Conservation (phyloP, 225 moss, liverwort and hornwort genomes). For the Antitrichia curtipendula region DNA sequence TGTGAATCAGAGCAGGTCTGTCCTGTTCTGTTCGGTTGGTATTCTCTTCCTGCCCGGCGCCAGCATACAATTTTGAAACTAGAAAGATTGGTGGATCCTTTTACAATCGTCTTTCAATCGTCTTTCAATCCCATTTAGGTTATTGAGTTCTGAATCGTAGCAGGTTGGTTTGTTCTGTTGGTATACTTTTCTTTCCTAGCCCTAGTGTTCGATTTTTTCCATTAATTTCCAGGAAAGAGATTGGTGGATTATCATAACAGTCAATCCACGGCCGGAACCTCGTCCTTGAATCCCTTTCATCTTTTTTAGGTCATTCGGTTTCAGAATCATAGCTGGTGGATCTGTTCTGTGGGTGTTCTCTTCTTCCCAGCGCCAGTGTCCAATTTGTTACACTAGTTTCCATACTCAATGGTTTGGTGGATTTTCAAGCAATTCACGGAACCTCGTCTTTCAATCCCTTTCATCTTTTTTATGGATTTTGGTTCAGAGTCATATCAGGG, state of each 20-base stretch:
- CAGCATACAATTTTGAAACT: neutral
- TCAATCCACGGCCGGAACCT: neutral
- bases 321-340: neutral
- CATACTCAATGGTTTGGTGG: neutral
- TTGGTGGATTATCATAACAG: neutral
- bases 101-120: no score
- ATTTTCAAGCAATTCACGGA: neutral
- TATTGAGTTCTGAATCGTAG: neutral
- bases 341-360: neutral
- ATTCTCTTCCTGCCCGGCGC: neutral
- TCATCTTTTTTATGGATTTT: no score
- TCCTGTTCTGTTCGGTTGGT: neutral
- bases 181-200: neutral
- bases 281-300: neutral
- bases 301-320: neutral
- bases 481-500: no score
- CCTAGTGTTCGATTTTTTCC: neutral
- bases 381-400: neutral
- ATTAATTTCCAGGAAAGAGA: neutral
- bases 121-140: neutral
- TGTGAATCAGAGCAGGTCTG: neutral
- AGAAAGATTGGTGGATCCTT: neutral
- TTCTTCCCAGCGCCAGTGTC: neutral
- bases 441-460: neutral
- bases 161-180: neutral